These are phyloP conservation scores for Starmerella floricola DNA, from an alignment of 805 yeast species.

Conservation along the genomic window DNA sequence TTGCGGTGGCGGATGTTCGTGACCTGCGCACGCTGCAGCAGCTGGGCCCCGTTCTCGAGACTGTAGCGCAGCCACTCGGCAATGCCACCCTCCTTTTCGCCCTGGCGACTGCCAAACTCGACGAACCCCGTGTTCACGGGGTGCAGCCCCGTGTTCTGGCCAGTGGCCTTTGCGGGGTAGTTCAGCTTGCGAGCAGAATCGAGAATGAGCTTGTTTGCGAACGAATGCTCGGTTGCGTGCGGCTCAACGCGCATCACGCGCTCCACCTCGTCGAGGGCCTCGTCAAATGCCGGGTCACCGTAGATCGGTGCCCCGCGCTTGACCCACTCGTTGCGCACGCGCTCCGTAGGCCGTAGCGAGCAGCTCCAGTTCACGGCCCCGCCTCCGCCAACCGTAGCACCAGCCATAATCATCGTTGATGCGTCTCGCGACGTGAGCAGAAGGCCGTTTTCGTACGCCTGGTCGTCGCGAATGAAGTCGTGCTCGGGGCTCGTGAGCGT, in stretches of 20 bases:
- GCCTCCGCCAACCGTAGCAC: constrained; percentile 48
- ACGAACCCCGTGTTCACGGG: constrained; percentile 39
- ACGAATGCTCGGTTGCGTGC: constrained; percentile 33
- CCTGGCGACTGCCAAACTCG: constrained; percentile 39
- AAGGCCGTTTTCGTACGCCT: constrained; percentile 35
- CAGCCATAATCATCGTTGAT: constrained; percentile 35
- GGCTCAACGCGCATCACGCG: constrained; percentile 37
- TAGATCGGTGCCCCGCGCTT: constrained; percentile 38
- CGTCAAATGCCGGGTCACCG: constrained; percentile 34
- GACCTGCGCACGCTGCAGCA: constrained; percentile 38
- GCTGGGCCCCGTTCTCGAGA: constrained; percentile 34
- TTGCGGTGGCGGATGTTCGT: constrained; percentile 30
- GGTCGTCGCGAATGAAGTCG: constrained; percentile 31
- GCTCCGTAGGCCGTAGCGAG: constrained; percentile 38
- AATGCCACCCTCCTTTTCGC: constrained; percentile 38
- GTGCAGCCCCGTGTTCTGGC: constrained; percentile 36
- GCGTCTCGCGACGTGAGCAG: constrained; percentile 30
- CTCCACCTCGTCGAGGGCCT: constrained; percentile 37
- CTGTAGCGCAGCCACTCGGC: constrained; percentile 42
- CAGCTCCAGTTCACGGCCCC: constrained; percentile 50
- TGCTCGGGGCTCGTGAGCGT: constrained; percentile 30
- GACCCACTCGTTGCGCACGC: constrained; percentile 43
- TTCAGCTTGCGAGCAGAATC: constrained; percentile 38
- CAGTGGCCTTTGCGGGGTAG: constrained; percentile 32
- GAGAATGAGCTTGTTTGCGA: constrained; percentile 34